A percentile compares a stretch with the other conserved stretches of the same genome.
Conservation (phyloP, 164 flowering plant species). For the Sedum album region DNA sequence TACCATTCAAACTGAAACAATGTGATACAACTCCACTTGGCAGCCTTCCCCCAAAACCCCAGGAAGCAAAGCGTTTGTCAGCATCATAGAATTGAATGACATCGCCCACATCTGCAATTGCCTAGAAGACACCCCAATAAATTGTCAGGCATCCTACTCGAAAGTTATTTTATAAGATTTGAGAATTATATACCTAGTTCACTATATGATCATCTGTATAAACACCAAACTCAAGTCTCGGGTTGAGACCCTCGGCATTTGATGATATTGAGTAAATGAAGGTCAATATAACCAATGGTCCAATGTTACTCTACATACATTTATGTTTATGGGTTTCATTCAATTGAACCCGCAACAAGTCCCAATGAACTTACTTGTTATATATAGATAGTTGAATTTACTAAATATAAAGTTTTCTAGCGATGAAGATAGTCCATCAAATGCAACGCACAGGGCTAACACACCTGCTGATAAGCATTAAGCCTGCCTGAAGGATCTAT, state of each 20-base stretch:
- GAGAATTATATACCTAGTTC: neutral
- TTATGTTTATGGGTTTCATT: neutral
- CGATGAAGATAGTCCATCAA: neutral
- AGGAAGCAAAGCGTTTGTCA: constrained; percentile 69
- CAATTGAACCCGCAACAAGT: neutral
- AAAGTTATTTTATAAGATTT: too few species aligned
- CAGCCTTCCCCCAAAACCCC: constrained; percentile 90
- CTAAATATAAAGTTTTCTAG: neutral
- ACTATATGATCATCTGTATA: too few species aligned
- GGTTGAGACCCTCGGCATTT: too few species aligned
- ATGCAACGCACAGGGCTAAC: neutral
- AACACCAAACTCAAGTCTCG: neutral
- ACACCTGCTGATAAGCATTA: constrained; percentile 88
- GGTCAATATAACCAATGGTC: neutral
- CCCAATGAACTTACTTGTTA: neutral
- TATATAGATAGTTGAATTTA: neutral
- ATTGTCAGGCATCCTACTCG: neutral
- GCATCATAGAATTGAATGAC: constrained; percentile 83
- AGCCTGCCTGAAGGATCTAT: constrained; percentile 64
- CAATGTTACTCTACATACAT: neutral
- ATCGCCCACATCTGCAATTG: constrained; percentile 62
- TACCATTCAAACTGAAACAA: constrained; percentile 40
- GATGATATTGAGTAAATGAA: neutral
- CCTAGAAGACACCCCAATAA: constrained; percentile 33
- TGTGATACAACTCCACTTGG: constrained; percentile 54